Evolutionary conservation across 176 grass and related monocot genomes (phyloP).

Genomic region (Raddia distichophylla): DNA sequence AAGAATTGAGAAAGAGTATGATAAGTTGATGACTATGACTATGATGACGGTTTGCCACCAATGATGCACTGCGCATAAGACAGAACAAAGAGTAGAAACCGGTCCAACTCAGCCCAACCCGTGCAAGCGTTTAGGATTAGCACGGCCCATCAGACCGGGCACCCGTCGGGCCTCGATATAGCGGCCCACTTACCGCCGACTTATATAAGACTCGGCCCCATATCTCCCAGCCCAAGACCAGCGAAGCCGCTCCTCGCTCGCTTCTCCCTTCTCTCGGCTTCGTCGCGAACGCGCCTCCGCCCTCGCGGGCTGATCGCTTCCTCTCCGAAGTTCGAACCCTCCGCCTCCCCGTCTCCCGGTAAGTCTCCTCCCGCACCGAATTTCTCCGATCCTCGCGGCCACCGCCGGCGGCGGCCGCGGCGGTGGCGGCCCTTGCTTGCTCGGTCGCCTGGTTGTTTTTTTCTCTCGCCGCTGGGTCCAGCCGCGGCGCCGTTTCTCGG

Average conservation of each 20-base stretch:
- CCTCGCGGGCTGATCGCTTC: neutral
- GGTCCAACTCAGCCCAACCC: neutral
- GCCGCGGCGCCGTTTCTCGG: too few relatives aligned
- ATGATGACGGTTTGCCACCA: too few relatives aligned
- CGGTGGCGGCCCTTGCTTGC: neutral
- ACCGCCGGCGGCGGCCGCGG: neutral
- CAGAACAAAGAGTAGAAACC: too few relatives aligned
- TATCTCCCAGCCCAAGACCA: neutral
- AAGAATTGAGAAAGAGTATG: too few relatives aligned
- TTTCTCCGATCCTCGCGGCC: neutral
- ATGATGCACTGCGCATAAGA: too few relatives aligned
- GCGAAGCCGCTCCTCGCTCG: neutral
- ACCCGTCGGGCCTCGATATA: neutral
- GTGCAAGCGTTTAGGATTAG: too few relatives aligned
- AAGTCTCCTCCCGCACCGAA: neutral
- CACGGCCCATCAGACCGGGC: neutral
- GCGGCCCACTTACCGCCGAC: too few relatives aligned
- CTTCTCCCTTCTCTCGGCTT: neutral
- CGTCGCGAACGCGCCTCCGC: neutral
- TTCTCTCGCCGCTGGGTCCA: neutral
- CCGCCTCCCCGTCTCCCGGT: conserved; percentile 14
- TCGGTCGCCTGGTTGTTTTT: neutral
- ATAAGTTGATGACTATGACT: too few relatives aligned
- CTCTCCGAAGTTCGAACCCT: neutral
- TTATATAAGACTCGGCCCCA: too few relatives aligned